Evolutionary conservation across 139 green algal species (phyloP).

Genomic region (Tetratostichococcus sp.): DNA sequence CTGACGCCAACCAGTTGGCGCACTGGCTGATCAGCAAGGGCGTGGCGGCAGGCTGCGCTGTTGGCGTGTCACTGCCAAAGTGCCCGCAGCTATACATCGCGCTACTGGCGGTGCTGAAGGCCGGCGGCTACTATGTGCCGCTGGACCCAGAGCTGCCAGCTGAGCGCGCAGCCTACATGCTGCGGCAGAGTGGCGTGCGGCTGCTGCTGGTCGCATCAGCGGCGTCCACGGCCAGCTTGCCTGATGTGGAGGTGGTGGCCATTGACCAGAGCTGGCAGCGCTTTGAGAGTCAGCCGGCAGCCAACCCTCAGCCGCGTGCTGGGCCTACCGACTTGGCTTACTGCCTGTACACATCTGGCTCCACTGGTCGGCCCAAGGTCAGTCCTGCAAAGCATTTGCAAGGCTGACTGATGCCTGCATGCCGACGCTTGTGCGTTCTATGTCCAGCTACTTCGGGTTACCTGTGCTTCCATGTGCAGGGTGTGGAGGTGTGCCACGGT

Average conservation of each 20-base stretch:
- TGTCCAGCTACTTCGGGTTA: too few relatives aligned
- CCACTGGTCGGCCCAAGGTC: slow-evolving; percentile 54
- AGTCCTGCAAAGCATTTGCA: too few relatives aligned
- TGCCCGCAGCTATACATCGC: slow-evolving; percentile 32
- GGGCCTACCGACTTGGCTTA: slow-evolving; percentile 32
- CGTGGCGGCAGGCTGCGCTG: slow-evolving; percentile 5
- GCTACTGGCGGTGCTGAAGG: slow-evolving; percentile 37
- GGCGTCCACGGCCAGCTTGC: not conserved
- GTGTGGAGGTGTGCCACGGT: not conserved
- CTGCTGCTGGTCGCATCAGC: not conserved
- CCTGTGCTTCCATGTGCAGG: not conserved
- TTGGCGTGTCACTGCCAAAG: slow-evolving; percentile 43
- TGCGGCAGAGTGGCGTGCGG: not conserved
- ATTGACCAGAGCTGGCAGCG: not conserved
- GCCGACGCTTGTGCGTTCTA: too few relatives aligned
- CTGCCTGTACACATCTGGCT: slow-evolving; percentile 60
- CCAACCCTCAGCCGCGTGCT: not conserved
- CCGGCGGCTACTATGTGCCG: slow-evolving; percentile 50
- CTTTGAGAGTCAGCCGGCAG: not conserved
- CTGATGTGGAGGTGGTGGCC: not conserved
- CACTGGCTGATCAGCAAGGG: slow-evolving; percentile 14
- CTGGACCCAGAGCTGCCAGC: slow-evolving; percentile 50
- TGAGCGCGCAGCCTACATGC: slow-evolving; percentile 34
- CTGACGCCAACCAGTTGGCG: slow-evolving; percentile 29
- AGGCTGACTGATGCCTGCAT: not conserved